Conservation (phyloP, 257 asterid species). For the Catharanthus roseus region DNA sequence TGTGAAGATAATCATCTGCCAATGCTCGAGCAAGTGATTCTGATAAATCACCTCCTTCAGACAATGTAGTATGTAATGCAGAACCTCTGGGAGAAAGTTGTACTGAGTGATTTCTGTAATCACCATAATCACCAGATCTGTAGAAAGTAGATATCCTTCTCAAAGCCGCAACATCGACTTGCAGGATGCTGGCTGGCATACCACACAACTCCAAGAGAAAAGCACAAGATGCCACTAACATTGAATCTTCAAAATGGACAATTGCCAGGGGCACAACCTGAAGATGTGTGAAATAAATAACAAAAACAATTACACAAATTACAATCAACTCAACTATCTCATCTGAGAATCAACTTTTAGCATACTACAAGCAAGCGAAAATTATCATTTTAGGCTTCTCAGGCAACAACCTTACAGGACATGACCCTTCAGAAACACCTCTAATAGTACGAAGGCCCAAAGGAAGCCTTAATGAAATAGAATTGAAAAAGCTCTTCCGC, state of each 20-base stretch:
- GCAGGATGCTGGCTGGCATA: constrained; percentile 61
- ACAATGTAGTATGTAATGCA: constrained; percentile 45
- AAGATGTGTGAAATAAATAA: constrained; percentile 12
- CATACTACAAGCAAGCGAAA: neutral
- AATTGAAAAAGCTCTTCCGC: neutral
- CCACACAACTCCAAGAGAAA: constrained; percentile 91
- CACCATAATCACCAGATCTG: constrained; percentile 51
- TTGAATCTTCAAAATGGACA: constrained; percentile 76
- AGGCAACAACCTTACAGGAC: neutral
- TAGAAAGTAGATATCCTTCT: constrained; percentile 89
- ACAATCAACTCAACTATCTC: neutral
- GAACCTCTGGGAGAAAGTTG: constrained; percentile 55
- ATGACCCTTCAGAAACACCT: neutral
- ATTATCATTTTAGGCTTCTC: neutral
- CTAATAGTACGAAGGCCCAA: neutral
- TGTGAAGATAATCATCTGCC: constrained; percentile 83
- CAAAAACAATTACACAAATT: neutral
- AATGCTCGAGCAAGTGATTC: constrained; percentile 89
- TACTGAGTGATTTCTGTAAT: constrained; percentile 34
- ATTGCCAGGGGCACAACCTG: constrained; percentile 93
- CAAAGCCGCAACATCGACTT: constrained; percentile 80
- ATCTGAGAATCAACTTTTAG: neutral
- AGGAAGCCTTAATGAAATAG: neutral
- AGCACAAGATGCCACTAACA: constrained; percentile 90
- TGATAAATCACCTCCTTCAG: constrained; percentile 52